Evolutionary conservation across 2,329 filamentous ascomycete species (phyloP), one percentile per base, ranked within the genome.

Genomic region (Cladobotryum protrusum): DNA sequence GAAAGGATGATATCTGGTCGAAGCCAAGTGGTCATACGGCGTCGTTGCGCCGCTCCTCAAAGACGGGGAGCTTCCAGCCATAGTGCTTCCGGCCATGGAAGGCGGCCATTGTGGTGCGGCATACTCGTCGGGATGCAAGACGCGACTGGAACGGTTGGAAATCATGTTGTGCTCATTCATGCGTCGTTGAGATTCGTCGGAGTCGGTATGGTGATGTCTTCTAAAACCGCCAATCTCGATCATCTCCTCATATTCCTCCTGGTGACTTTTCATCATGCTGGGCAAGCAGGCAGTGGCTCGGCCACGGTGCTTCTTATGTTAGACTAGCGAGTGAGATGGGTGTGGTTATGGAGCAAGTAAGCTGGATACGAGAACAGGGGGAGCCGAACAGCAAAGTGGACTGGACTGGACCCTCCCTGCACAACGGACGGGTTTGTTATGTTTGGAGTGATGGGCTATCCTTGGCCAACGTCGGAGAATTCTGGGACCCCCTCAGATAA

Each of bases 101-200:
- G 57, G 60, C 50, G 60, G 58, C 61, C 60, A 63, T 52, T 61
- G 60, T 14, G 54, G 53, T 33, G 55, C 48, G 55, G 60, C 57
- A 43, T 64, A 49, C 8, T 54, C 49, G 24, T 54, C 49, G 12
- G 49, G 45, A 35, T 52, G 32, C 15, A 41, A 14, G 33, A 20
- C 45, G 36, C 43, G 47, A 24, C 51, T 53, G 24, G 47, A 50
- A 32, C 51, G 48, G 44, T 53, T 53, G 43, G 51, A 53, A 33
- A 29, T 24, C 39, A 50, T 50, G 43, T 47, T 47, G 51, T 47
- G 39, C 17, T 35, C 17, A 24, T 43, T 39, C 33, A 47, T 39
- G 43, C 50, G 51, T 7, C 46, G 39, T 19, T 50, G 47, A 13
- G 51, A 50, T 18, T 53, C 51, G n/a, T 53, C 51, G 17, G 48